Percentiles rank a stretch among this genome's conserved stretches.
Conservation (phyloP, 2,329 filamentous ascomycete species). For the Mariannaea elegans region DNA sequence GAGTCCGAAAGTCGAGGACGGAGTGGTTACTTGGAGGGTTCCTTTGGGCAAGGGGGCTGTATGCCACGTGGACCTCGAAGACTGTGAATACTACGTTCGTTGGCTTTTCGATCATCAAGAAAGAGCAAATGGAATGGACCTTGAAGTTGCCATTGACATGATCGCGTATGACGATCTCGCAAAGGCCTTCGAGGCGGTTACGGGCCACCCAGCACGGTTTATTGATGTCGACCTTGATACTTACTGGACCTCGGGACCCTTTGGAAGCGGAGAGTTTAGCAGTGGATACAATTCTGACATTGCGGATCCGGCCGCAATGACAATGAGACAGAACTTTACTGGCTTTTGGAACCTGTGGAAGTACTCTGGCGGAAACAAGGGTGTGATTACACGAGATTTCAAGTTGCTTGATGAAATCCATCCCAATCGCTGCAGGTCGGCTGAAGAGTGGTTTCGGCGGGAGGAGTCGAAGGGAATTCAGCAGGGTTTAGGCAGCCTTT, state of each 20-base stretch:
- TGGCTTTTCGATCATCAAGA: slow-evolving; percentile 22
- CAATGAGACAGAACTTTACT: slow-evolving; percentile 15
- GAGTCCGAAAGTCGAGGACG: slow-evolving; percentile 5
- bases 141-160: slow-evolving; percentile 20
- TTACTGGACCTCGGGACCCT: no score
- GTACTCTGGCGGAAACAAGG: slow-evolving; percentile 10
- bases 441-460: slow-evolving; percentile 16
- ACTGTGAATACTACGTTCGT: slow-evolving; percentile 23
- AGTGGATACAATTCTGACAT: no score
- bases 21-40: slow-evolving; percentile 22
- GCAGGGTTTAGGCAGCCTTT: slow-evolving; percentile 4
- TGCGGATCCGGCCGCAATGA: slow-evolving; percentile 19
- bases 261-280: no score
- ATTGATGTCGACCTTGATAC: no score
- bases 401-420: slow-evolving; percentile 26
- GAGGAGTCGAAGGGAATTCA: slow-evolving; percentile 13
- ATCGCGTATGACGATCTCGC: slow-evolving; percentile 9
- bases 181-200: slow-evolving; percentile 18
- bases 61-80: slow-evolving; percentile 20
- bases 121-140: slow-evolving; percentile 8
- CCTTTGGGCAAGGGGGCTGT: slow-evolving; percentile 12
- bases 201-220: slow-evolving; percentile 19
- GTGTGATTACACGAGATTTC: slow-evolving; percentile 14
- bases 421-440: slow-evolving; percentile 7
- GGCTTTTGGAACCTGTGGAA: slow-evolving; percentile 28